Evolutionary conservation across 78 protist genomes (phyloP), one percentile per base, ranked within the genome.

Genomic region (Monocercomonoides exilis): DNA sequence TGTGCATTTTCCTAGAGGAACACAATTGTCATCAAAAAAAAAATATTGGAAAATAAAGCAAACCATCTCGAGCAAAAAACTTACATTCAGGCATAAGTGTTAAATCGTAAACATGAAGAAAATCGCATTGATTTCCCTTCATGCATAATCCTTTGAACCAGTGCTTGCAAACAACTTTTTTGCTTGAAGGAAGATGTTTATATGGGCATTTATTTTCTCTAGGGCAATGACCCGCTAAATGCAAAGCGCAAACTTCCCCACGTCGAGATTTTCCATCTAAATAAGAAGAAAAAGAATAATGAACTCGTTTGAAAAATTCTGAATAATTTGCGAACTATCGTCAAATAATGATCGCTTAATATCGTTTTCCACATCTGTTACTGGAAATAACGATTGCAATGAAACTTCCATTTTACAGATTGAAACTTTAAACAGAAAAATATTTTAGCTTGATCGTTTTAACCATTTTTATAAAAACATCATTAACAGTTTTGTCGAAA

Each of bases 101-200:
- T 81, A 91, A 43, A 87, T 95, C 96, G 41, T 89, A 95, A 34
- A 92, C 91, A 86, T 95, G 97, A 44, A 94, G 87, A 86, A 93
- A 95, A 54, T 95, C 95, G 87, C 97, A 95, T 42, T 85, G 29
- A 33, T 94, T 96, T 3, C 95, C 95, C 88, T 93, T 95, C 87
- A 93, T 94, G 86, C 97, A 95, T 21, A 95, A 89, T 29, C 96
- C 95, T 44, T 95, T 86, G 41, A 94, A 90, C 96, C 96, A 95
- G 86, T 95, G 97, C 70, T 95, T 95, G 91, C 97, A 95, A 1
- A 95, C 96, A 44, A 54, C 70, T 32, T 11, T 21, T 21, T 54
- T 54, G 70, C 21, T 21, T 11, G 70, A 21, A 32, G 38, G 70
- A 21, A 54, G 11, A 21, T 54, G 70, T 54, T 21, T 11, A 54